Evolutionary conservation across 306 rosid species (phyloP), one percentile per base, ranked within the genome.

Genomic region (Prinsepia uniflora): DNA sequence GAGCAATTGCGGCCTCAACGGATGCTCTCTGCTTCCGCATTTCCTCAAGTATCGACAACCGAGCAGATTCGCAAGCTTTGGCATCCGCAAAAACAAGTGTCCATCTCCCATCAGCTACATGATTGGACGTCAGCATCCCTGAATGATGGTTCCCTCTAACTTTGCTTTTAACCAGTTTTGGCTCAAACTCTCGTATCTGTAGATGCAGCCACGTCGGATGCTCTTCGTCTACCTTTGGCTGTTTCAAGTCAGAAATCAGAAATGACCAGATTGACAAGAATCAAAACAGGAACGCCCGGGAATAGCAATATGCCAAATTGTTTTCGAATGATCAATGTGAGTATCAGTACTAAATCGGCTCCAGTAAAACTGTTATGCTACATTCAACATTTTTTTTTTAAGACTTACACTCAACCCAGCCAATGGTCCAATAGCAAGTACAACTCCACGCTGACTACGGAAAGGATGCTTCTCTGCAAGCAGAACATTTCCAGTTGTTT

Each of bases 401-500:
- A 48, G 14, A 84, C 97, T 74, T 85, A 91, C 97, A 79, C 75
- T 78, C 54, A 82, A 79, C 57, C 96, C 96, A 9, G 96, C 96
- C 80, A 91, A 75, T 74, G 96, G 96, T 53, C 91, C 91, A 78
- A 91, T 82, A 10, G 96, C 93, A 69, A 91, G 87, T 61, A 91
- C 93, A 57, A 89, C 86, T 54, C 97, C 97, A 65, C 90, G 86
- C 49, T 85, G 86, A 84, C 96, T 82, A 30, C 87, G 86, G 74
- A 91, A 91, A 71, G 97, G 96, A 76, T 87, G 96, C 77, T 89
- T 91, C 88, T 91, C 96, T 4, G 82, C 70, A 19, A 91, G 97
- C 74, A 91, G 87, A 74, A 89, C 69, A 59, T 87, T 87, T 59
- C 97, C 96, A 30, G 45, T 50, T 54, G 60, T 84, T 78, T 83